Evolutionary conservation across 1,139 yeast species (phyloP).

Genomic region (Saccharomyces hybrid): DNA sequence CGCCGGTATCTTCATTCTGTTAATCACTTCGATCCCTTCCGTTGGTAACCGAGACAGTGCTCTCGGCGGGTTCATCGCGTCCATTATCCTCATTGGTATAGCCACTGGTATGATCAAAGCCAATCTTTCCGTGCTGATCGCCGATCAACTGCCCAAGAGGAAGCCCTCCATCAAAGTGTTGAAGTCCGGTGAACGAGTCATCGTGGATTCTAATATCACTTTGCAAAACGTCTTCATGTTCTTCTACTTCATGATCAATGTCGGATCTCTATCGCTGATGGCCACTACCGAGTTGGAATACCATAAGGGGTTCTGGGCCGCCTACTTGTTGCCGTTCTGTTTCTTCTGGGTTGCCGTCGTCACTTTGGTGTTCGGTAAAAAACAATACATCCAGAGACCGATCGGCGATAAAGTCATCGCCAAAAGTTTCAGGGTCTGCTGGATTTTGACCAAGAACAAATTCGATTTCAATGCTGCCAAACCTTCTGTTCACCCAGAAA

Average conservation of each 20-base stretch:
- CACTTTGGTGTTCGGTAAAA: constrained; percentile 50
- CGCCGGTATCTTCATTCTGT: constrained; percentile 55
- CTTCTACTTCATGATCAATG: constrained; percentile 73
- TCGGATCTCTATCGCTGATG: constrained; percentile 71
- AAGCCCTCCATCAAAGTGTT: constrained; percentile 52
- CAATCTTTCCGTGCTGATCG: constrained; percentile 69
- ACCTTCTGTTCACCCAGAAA: constrained; percentile 45
- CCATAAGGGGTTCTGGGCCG: constrained; percentile 67
- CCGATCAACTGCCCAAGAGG: constrained; percentile 60
- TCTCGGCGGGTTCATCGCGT: constrained; percentile 36
- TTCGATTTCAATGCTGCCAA: constrained; percentile 48
- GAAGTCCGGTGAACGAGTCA: constrained; percentile 57
- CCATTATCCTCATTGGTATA: constrained; percentile 62
- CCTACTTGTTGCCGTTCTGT: constrained; percentile 60
- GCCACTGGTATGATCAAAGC: constrained; percentile 83
- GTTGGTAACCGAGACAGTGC: constrained; percentile 43
- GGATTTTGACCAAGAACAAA: constrained; percentile 42
- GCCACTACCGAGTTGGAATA: constrained; percentile 49
- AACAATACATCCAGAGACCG: constrained; percentile 51
- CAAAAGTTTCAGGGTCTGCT: constrained; percentile 45
- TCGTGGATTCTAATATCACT: constrained; percentile 64
- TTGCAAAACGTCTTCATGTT: constrained; percentile 67
- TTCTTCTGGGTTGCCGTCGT: constrained; percentile 56
- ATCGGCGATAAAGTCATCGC: constrained; percentile 58
- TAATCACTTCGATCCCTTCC: constrained; percentile 64